Evolutionary conservation across 176 grass and related monocot species (phyloP).

Genomic region (Aegilops speltoides): DNA sequence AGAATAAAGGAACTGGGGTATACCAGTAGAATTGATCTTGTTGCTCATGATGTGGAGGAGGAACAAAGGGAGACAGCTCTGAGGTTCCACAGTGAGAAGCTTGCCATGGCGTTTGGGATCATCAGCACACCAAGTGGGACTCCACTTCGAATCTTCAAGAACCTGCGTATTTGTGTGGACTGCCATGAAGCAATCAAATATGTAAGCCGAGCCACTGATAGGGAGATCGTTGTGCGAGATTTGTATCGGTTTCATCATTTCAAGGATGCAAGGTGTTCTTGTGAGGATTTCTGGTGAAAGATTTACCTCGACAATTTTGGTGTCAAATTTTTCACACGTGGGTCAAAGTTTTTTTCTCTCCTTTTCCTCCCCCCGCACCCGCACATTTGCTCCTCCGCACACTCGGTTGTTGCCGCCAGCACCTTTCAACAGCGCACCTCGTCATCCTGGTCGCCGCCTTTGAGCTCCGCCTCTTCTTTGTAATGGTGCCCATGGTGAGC

Average conservation of each 20-base stretch:
- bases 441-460: no score
- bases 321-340: not conserved
- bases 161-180: conserved; percentile 51
- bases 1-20: conserved; percentile 56
- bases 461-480: no score
- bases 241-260: conserved; percentile 60
- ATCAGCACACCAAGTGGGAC: conserved; percentile 42
- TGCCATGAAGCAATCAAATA: conserved; percentile 60
- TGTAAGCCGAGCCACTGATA: conserved; percentile 23
- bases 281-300: conserved; percentile 54
- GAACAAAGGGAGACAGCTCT: conserved; percentile 57
- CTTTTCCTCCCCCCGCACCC: not conserved
- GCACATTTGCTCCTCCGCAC: not conserved
- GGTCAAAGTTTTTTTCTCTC: not conserved
- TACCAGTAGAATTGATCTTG: conserved; percentile 48
- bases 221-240: conserved; percentile 48
- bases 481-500: no score
- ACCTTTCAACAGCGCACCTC: not conserved
- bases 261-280: conserved; percentile 49
- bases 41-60: conserved; percentile 57
- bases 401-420: not conserved
- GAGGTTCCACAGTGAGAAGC: conserved; percentile 58
- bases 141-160: conserved; percentile 61
- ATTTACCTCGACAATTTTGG: conserved; percentile 9
- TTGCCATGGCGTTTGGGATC: conserved; percentile 58